These are phyloP conservation scores for Leersia perrieri DNA, from an alignment of 176 grass and related monocot species.

Conservation along the genomic window DNA sequence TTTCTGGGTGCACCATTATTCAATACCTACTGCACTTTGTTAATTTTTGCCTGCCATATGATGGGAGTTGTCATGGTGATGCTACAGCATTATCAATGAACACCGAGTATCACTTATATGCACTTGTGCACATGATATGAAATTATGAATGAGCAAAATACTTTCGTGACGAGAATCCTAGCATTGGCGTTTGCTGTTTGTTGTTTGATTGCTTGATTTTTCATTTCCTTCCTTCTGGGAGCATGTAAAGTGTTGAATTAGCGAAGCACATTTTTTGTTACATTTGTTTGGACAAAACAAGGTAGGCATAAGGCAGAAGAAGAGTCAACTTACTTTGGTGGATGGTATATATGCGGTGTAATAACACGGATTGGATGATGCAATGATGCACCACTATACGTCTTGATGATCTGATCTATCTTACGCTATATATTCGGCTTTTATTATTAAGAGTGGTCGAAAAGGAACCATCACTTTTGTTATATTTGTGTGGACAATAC, in stretches of 20 bases:
- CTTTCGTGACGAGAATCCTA: not conserved
- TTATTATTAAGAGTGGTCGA: too few species aligned
- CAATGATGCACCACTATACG: too few species aligned
- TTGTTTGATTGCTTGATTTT: not conserved
- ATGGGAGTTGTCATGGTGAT: not conserved
- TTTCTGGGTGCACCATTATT: conserved; percentile 8
- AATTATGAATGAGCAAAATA: not conserved
- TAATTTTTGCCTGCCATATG: conserved; percentile 25
- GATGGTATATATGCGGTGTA: too few species aligned
- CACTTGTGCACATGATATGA: not conserved
- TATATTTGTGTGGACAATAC: too few species aligned
- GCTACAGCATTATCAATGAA: conserved; percentile 14
- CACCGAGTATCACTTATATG: not conserved
- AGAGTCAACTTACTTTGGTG: not conserved
- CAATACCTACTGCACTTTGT: not conserved
- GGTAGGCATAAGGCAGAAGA: not conserved
- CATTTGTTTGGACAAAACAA: not conserved
- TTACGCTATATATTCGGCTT: too few species aligned
- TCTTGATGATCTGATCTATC: too few species aligned
- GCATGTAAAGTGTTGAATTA: not conserved
- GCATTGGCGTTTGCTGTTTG: not conserved
- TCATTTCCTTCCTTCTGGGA: not conserved
- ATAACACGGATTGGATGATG: too few species aligned
- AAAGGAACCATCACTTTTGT: too few species aligned
- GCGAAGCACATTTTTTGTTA: not conserved